A percentile compares a stretch with the other conserved stretches of the same genome.
Evolutionary conservation across 495 filamentous ascomycete species (phyloP).

Genomic region (Aspergillus egyptiacus): DNA sequence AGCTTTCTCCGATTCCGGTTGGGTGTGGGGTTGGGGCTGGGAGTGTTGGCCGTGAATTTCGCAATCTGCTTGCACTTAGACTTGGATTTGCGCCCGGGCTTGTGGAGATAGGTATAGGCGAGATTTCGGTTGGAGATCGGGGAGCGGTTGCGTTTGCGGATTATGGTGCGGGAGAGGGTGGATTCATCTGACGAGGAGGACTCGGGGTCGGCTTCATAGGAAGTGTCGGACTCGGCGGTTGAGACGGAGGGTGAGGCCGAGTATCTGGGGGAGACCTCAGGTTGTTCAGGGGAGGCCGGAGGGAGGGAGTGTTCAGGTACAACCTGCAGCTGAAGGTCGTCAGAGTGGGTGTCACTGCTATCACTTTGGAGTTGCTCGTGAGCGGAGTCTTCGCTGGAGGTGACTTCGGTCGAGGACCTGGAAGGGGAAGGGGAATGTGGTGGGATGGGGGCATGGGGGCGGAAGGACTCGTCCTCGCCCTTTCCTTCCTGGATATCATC

Average conservation of each 20-base stretch:
- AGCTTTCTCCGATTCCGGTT: no score
- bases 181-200: neutral
- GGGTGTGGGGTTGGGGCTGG: neutral
- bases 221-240: neutral
- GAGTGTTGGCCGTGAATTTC: neutral
- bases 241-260: no score
- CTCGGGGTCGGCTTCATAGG: neutral
- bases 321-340: no score
- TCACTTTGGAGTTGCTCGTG: no score
- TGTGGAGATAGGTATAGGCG: neutral
- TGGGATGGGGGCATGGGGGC: no score
- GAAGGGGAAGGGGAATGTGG: no score
- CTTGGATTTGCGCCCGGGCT: neutral
- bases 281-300: no score
- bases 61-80: neutral
- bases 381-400: no score
- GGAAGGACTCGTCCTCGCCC: neutral
- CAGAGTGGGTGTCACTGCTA: no score
- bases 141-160: neutral
- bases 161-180: neutral
- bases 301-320: no score
- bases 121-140: neutral
- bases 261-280: no score
- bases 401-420: no score
- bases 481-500: neutral